phyloP scores from a whole-genome alignment of 2,329 filamentous ascomycete species.

The Calonectria pseudoreteaudii region DNA sequence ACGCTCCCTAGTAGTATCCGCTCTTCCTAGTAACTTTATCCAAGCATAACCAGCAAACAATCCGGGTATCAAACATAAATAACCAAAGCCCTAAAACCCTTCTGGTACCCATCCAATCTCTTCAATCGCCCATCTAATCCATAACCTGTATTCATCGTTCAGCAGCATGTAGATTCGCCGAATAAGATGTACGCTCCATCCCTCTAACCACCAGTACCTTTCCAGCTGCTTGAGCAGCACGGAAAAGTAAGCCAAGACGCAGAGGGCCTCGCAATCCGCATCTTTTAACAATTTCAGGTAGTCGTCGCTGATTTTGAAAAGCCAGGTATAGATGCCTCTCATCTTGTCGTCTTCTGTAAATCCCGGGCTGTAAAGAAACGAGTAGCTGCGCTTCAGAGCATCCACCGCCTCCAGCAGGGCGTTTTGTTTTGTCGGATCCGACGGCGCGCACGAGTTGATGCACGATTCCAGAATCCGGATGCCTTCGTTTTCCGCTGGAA shows the following conservation, averaged over 20 bases:
- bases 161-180: slow-evolving; percentile 11
- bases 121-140: slow-evolving; percentile 22
- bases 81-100: neutral
- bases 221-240: slow-evolving; percentile 10
- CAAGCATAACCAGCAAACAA: neutral
- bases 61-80: neutral
- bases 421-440: neutral
- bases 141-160: slow-evolving; percentile 18
- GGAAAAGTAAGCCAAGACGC: slow-evolving; percentile 13
- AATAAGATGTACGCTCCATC: slow-evolving; percentile 15
- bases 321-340: slow-evolving; percentile 7
- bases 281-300: slow-evolving; percentile 7
- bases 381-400: slow-evolving; percentile 8
- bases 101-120: slow-evolving; percentile 24
- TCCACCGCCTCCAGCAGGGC: neutral
- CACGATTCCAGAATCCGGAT: neutral
- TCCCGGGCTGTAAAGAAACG: neutral
- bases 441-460: neutral
- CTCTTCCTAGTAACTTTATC: neutral
- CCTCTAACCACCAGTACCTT: slow-evolving; percentile 20
- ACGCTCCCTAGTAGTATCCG: neutral
- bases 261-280: slow-evolving; percentile 18
- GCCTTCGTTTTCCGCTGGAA: neutral
- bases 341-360: slow-evolving; percentile 7
- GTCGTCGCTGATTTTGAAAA: slow-evolving; percentile 5